Conservation (phyloP, 2,329 filamentous ascomycete species). For the Tolypocladium sp. region DNA sequence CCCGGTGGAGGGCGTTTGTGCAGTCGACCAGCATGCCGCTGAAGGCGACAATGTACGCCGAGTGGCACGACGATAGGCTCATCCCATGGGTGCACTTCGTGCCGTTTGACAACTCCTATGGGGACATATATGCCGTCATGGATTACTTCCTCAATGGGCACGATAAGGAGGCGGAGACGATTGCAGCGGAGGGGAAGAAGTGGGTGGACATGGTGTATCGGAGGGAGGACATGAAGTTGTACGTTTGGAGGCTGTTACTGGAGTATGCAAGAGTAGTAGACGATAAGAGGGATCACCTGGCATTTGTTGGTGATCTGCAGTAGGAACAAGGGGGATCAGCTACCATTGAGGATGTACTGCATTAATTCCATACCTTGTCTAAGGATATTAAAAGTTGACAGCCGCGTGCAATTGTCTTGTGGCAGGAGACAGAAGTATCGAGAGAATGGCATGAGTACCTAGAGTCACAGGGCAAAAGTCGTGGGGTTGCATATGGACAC, state of each 20-base stretch:
- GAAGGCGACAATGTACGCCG: conserved; percentile 63
- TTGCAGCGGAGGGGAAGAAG: conserved; percentile 48
- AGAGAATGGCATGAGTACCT: too few relatives aligned
- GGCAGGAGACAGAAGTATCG: too few relatives aligned
- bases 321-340: too few relatives aligned
- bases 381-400: too few relatives aligned
- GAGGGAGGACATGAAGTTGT: conserved; percentile 57
- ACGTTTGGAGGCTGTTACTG: conserved; percentile 51
- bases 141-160: conserved; percentile 55
- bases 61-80: conserved; percentile 66
- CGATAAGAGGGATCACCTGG: conserved; percentile 33
- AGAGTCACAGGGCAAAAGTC: too few relatives aligned
- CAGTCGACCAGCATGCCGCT: conserved; percentile 55
- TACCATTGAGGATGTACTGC: too few relatives aligned
- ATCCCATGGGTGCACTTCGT: conserved; percentile 65
- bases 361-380: too few relatives aligned
- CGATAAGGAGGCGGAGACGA: conserved; percentile 46
- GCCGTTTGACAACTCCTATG: conserved; percentile 59
- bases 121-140: conserved; percentile 56
- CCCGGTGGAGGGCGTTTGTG: conserved; percentile 55
- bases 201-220: conserved; percentile 56
- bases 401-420: too few relatives aligned
- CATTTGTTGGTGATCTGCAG: conserved; percentile 32
- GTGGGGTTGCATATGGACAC: too few relatives aligned
- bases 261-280: conserved; percentile 46